Conservation (phyloP, 164 flowering plant species). For the Echeveria elegans region DNA sequence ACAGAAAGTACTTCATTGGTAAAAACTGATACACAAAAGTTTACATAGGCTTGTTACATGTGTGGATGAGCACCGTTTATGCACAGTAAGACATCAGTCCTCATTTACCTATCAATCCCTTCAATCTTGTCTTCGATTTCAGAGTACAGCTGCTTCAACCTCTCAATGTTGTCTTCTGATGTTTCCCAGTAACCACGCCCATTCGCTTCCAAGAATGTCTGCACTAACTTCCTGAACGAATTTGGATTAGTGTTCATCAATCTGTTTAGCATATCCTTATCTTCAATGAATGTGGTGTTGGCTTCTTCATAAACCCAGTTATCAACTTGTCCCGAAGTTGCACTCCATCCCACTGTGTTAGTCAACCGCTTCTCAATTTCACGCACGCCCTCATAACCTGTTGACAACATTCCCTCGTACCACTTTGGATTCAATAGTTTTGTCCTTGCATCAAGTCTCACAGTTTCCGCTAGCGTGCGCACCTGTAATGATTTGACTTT, state of each 20-base stretch:
- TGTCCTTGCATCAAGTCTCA: slow-evolving; percentile 90
- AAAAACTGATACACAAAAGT: too few relatives aligned
- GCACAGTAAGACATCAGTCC: neutral
- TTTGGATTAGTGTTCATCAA: slow-evolving; percentile 91
- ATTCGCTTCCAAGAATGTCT: slow-evolving; percentile 95
- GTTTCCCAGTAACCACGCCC: slow-evolving; percentile 99
- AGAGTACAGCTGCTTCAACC: slow-evolving; percentile 72
- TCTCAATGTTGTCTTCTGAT: slow-evolving; percentile 72
- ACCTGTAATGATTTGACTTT: slow-evolving; percentile 32
- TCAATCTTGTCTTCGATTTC: slow-evolving; percentile 99
- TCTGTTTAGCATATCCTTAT: slow-evolving; percentile 82
- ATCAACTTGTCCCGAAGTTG: slow-evolving; percentile 96
- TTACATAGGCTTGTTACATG: too few relatives aligned
- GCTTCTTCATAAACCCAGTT: slow-evolving; percentile 99
- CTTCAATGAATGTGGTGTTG: slow-evolving; percentile 84
- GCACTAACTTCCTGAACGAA: slow-evolving; percentile 89
- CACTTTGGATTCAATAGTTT: slow-evolving; percentile 95
- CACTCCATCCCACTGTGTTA: slow-evolving; percentile 99
- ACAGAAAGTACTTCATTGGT: too few relatives aligned
- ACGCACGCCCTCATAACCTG: slow-evolving; percentile 94
- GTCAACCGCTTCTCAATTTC: slow-evolving; percentile 95
- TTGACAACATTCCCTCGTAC: slow-evolving; percentile 96
- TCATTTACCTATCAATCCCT: slow-evolving; percentile 68
- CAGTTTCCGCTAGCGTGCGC: slow-evolving; percentile 87
- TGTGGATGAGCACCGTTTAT: too few relatives aligned